Evolutionary conservation across 495 filamentous ascomycete genomes (phyloP), one percentile per base, ranked within the genome.

Genomic region (Penicillium atrosanguineum): DNA sequence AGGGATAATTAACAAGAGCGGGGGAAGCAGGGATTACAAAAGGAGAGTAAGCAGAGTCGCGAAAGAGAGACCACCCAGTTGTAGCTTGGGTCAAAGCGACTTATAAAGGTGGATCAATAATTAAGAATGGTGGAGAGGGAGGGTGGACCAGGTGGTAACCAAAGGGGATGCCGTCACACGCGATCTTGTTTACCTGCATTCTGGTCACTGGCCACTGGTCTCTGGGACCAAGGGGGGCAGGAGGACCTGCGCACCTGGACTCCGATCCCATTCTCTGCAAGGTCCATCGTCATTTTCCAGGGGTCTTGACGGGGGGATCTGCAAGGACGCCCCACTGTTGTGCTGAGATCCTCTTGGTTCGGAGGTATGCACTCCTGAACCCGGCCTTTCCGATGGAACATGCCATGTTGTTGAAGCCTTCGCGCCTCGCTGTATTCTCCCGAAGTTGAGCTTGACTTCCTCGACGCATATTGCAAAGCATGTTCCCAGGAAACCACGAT

Each of bases 81-180:
- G 46, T 39, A 50, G 41, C 8, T 11, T 45, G 52, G 61, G 57
- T 46, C 44, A 56, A 59, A 34, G 52, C 57, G 55, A 61, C 52
- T 39, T 50, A 53, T 41, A 57, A 50, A 19, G 4, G 38, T 40
- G 38, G 38, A 40, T 40, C 6, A 15, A 19, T 4, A n/a, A 40
- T 7, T 39, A 16, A 16, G 44, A 46, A 20, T 29, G 46, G 19
- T 7, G 11, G 48, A 44, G 29, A 28, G 41, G 41, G 48, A 31
- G 44, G 34, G 25, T 39, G 47, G 52, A 37, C 38, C 46, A 50
- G 36, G 36, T 41, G 23, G 42, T 37, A 54, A 29, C 55, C 8
- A 48, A 63, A 49, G 48, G 45, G 62, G 62, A 55, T 60, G 38
- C 44, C 29, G 47, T 43, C 40, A 46, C 55, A 61, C 55, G 54